Base-by-base conservation (phyloP, 2,329 filamentous ascomycete genomes). In the Fusarium sp. region DNA sequence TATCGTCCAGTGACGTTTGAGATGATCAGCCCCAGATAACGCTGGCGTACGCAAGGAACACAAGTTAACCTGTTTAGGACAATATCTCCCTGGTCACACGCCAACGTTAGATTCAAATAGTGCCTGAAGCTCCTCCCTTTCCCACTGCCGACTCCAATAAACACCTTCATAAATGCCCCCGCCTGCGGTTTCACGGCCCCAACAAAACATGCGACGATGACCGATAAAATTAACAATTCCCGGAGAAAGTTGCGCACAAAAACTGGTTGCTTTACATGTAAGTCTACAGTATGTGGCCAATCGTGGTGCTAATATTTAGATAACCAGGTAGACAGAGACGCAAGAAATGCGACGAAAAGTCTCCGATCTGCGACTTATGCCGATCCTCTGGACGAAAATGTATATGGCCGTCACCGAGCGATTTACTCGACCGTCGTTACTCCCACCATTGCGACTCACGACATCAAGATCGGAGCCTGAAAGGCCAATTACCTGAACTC, bases 241-340 rank as follows among this genome's bases (percentile, higher is more conserved):
- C 51, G 56, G 44, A 44, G 38, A 12, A 67, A 54, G 31, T 22
- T 74, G 5, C 72, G 72, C 22, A 70, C 68, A 31, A 74, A 74
- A 30, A 74, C 72, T 18, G 72, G 72, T 5, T 74, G 72, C 20
- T 60, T 74, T 7, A 74, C 68, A 15, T 74, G 71, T 74, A 61
- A 51, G 16, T 22, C 3, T 7, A 33, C 5, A 12, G 9, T 10
- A 18, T 14, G 1, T 6, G 13, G 7, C n/a, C 13, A 3, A 11
- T 16, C 16, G 9, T 22, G 4, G 5, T 13, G 7, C 48, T 66
- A 13, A 44, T 35, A 10, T 4, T 3, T 10, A 3, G 13, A 4
- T 18, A 2, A 22, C 6, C 28, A 74, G 72, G 72, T 18, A 57
- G 71, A n/a, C 61, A 70, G 31, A 57, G 72, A 28, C 68, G 72